A percentile compares a stretch with the other conserved stretches of the same genome.
These are phyloP conservation scores for Backusella tuberculispora DNA, from an alignment of 192 early-diverging fungal species.

Conservation along the genomic window DNA sequence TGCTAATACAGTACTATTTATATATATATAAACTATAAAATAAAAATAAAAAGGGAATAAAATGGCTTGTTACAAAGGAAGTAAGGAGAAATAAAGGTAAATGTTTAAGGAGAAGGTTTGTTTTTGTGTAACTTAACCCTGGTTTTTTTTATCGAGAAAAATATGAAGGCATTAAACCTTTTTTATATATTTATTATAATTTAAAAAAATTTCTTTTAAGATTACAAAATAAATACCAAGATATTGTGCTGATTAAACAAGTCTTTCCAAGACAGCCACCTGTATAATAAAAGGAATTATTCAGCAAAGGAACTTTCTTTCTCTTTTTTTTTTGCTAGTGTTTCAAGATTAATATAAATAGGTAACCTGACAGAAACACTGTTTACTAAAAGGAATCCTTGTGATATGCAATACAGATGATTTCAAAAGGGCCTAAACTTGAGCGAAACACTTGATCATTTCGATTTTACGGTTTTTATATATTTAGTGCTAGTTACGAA, in stretches of 20 bases:
- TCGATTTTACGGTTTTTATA: conserved; percentile 3
- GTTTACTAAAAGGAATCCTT: background rate
- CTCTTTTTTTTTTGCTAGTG: background rate
- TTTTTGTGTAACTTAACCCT: background rate
- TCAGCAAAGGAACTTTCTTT: background rate
- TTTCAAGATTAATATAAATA: background rate
- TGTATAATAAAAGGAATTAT: background rate
- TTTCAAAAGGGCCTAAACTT: conserved; percentile 1
- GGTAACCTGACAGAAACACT: background rate
- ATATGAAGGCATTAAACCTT: too few relatives aligned
- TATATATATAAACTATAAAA: background rate
- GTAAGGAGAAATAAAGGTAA: conserved; percentile 1
- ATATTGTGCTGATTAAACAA: too few relatives aligned
- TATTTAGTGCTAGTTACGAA: background rate
- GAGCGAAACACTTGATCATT: background rate
- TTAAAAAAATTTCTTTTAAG: too few relatives aligned
- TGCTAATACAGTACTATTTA: background rate
- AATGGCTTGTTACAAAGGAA: background rate
- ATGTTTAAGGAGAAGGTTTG: background rate
- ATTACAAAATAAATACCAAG: background rate
- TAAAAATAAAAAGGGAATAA: background rate
- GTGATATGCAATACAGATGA: conserved; percentile 17
- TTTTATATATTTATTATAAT: too few relatives aligned
- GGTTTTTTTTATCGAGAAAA: background rate
- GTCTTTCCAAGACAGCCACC: too few relatives aligned